Percentiles rank a stretch among this genome's conserved stretches.
These are phyloP conservation scores for Saccharomycopsis amapae DNA, from an alignment of 805 yeast genomes.

Conservation along the genomic window DNA sequence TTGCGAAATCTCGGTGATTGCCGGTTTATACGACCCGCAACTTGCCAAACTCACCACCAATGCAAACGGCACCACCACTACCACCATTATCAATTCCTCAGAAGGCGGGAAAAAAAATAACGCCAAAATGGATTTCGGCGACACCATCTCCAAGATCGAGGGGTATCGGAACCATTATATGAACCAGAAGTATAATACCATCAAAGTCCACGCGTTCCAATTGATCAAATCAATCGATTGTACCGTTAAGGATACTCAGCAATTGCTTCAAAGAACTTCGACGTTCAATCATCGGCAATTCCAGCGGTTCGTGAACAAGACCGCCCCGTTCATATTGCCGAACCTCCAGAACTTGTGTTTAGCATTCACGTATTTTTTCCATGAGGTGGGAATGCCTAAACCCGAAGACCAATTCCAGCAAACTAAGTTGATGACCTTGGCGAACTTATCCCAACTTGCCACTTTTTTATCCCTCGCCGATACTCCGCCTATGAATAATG, in stretches of 20 bases:
- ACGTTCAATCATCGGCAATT: conserved; percentile 31
- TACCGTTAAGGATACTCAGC: conserved; percentile 15
- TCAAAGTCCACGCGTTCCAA: conserved; percentile 25
- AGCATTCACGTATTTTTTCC: conserved; percentile 28
- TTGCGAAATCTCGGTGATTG: background rate
- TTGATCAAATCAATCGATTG: conserved; percentile 22
- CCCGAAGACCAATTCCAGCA: conserved; percentile 16
- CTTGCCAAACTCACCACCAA: background rate
- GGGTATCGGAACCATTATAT: too few species aligned
- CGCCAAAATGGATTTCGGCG: too few species aligned
- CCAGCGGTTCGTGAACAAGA: conserved; percentile 26
- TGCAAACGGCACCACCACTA: background rate
- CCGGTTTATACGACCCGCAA: background rate
- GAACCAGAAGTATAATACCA: too few species aligned
- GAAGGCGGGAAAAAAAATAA: too few species aligned
- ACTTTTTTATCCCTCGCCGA: conserved; percentile 29
- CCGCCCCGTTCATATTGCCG: conserved; percentile 37
- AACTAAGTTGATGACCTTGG: conserved; percentile 35
- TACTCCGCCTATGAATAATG: background rate
- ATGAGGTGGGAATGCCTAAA: conserved; percentile 7
- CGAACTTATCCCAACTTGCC: conserved; percentile 35
- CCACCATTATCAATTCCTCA: conserved; percentile 22
- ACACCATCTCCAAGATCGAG: too few species aligned
- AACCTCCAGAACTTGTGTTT: conserved; percentile 33
- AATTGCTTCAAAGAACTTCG: conserved; percentile 1